These are phyloP conservation scores for Arthrinium phaeospermum DNA, from an alignment of 2,329 filamentous ascomycete species.

Conservation along the genomic window DNA sequence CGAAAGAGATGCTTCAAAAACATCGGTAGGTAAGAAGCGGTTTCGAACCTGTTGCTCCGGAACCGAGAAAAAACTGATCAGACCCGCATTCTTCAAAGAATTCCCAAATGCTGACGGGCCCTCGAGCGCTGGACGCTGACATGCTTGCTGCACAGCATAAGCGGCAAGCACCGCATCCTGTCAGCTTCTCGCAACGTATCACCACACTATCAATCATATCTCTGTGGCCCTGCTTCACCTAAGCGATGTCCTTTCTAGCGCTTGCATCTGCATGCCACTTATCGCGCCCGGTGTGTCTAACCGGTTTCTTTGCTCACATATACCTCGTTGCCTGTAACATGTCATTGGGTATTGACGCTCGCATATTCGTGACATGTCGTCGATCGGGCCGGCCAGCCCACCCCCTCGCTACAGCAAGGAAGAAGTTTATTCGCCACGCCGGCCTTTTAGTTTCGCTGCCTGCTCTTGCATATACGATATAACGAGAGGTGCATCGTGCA, in stretches of 20 bases:
- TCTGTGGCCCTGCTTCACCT: not conserved
- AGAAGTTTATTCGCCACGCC: constrained; percentile 7
- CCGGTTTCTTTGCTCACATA: not conserved
- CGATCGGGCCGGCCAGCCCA: constrained; percentile 1
- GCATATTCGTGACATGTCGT: not conserved
- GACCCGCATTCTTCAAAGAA: not conserved
- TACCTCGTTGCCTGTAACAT: not conserved
- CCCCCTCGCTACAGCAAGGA: constrained; percentile 1
- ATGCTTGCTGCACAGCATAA: not conserved
- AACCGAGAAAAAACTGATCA: not conserved
- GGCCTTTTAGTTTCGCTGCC: not conserved
- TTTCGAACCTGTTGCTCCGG: too few relatives aligned
- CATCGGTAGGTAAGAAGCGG: not conserved
- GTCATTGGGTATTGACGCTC: not conserved
- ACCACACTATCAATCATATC: not conserved
- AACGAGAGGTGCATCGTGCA: not conserved
- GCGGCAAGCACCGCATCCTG: not conserved
- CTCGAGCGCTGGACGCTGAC: not conserved
- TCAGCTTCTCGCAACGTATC: constrained; percentile 14
- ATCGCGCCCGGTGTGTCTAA: not conserved
- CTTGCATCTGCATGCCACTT: not conserved
- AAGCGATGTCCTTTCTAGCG: not conserved
- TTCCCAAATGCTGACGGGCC: not conserved
- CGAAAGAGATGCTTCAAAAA: not conserved
- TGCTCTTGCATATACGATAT: constrained; percentile 10